Percentiles rank a stretch among this genome's conserved stretches.
phyloP scores from a whole-genome alignment of 331 rosid species.

The Malus hybrid region DNA sequence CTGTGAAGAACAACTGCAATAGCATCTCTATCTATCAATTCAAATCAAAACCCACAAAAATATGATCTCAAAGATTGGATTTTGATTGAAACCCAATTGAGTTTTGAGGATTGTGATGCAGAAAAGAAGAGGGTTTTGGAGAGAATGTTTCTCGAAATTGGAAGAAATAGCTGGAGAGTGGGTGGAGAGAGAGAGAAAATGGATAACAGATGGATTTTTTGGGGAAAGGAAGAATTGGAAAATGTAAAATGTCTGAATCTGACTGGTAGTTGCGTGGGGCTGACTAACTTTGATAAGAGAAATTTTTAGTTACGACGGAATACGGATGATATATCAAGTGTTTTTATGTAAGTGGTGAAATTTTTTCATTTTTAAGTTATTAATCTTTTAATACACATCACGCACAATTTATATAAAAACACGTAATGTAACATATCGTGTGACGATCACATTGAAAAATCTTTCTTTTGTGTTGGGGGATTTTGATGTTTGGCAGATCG shows the following conservation, averaged over 20 bases:
- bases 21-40: conserved; percentile 4
- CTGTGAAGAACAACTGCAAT: conserved; percentile 66
- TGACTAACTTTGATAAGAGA: background rate
- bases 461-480: no score
- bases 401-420: background rate
- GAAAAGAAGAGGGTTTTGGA: background rate
- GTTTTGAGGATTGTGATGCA: background rate
- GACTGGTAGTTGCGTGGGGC: background rate
- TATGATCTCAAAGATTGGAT: background rate
- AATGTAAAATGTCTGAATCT: background rate
- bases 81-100: background rate
- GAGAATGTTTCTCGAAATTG: background rate
- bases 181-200: background rate
- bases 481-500: no score
- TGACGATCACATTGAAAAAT: no score
- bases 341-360: no score
- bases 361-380: no score
- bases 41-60: background rate
- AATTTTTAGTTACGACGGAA: no score
- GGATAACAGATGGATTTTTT: no score
- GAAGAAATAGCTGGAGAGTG: background rate
- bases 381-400: no score
- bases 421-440: no score
- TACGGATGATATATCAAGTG: no score
- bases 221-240: background rate